Evolutionary conservation across 495 filamentous ascomycete genomes (phyloP).

Genomic region (Podospora pseudopauciseta): DNA sequence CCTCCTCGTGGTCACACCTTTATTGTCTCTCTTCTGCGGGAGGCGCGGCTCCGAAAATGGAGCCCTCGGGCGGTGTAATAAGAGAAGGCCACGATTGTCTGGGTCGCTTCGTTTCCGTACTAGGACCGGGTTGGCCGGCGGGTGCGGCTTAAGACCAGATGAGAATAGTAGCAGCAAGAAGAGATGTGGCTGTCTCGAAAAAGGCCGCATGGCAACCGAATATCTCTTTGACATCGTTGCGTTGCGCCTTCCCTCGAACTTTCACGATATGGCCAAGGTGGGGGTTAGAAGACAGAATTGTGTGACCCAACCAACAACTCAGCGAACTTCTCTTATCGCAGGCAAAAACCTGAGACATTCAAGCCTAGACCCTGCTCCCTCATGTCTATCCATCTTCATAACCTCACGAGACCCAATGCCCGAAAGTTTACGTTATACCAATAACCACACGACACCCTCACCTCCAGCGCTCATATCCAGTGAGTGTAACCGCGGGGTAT

Average conservation of each 20-base stretch:
- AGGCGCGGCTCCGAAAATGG: constrained; percentile 21
- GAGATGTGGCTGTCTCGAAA: background rate
- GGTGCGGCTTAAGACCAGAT: background rate
- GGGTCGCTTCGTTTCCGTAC: background rate
- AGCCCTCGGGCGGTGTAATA: constrained; percentile 16
- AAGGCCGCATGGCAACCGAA: background rate
- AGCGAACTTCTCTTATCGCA: background rate
- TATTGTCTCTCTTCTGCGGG: constrained; percentile 12
- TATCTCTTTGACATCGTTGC: background rate
- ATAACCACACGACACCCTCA: background rate
- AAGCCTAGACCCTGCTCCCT: background rate
- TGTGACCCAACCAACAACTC: background rate
- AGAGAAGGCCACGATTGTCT: background rate
- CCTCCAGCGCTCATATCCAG: background rate
- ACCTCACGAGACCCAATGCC: background rate
- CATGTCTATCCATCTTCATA: background rate
- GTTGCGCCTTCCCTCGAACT: background rate
- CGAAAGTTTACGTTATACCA: background rate
- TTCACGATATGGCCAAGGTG: background rate
- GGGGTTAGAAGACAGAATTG: background rate
- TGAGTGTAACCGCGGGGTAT: background rate
- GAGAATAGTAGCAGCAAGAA: background rate
- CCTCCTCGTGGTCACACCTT: background rate
- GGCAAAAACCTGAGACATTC: background rate
- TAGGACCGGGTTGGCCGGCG: background rate